Evolutionary conservation across 306 rosid genomes (phyloP).

Genomic region (Cucumis hystrix): DNA sequence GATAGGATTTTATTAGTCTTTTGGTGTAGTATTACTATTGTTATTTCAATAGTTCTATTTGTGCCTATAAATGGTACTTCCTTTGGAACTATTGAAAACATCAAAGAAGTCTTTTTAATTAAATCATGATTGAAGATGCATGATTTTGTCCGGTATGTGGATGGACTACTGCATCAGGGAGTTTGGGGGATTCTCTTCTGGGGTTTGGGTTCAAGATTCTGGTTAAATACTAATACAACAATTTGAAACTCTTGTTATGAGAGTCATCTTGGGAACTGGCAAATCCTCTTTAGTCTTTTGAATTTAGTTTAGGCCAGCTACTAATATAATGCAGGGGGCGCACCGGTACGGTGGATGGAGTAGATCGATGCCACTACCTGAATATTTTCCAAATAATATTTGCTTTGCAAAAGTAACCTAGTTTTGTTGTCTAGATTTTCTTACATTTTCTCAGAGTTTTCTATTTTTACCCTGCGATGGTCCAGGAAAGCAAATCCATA

Average conservation of each 20-base stretch:
- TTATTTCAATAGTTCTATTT: not conserved
- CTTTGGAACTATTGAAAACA: not conserved
- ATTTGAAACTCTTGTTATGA: not conserved
- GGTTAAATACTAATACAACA: not conserved
- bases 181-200: not conserved
- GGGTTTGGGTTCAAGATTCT: not conserved
- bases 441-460: not conserved
- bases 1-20: not conserved
- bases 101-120: not conserved
- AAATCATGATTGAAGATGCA: not conserved
- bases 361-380: not conserved
- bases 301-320: not conserved
- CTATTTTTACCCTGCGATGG: conserved; percentile 3
- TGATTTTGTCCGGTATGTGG: not conserved
- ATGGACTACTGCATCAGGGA: not conserved
- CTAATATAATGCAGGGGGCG: not conserved
- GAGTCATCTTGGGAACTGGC: not conserved
- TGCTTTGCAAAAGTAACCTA: not conserved
- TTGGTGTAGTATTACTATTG: not conserved
- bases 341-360: not conserved
- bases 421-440: not conserved
- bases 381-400: not conserved
- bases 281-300: not conserved
- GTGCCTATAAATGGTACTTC: not conserved
- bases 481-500: conserved; percentile 74